These are phyloP conservation scores for Collybia nuda DNA, from an alignment of 768 basidiomycete species.

Conservation along the genomic window DNA sequence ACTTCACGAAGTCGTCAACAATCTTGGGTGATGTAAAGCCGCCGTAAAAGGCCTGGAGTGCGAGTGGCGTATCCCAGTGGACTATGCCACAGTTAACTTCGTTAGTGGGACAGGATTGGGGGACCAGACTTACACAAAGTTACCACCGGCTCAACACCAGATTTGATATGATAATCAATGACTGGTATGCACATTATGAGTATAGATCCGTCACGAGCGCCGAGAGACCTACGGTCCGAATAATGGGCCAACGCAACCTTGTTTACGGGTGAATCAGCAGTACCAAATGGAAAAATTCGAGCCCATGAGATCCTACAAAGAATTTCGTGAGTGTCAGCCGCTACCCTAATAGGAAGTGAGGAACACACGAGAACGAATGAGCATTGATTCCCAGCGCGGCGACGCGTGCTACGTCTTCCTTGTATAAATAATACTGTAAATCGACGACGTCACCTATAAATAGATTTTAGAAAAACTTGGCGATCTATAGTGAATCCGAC, in stretches of 20 bases:
- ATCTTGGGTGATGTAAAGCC: constrained; percentile 45
- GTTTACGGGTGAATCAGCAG: constrained; percentile 49
- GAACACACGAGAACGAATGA: constrained; percentile 48
- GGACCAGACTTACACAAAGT: constrained; percentile 43
- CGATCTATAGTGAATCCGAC: background rate
- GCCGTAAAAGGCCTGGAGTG: constrained; percentile 47
- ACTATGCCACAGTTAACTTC: constrained; percentile 22
- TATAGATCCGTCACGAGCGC: background rate
- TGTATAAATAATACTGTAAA: constrained; percentile 52
- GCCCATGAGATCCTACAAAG: constrained; percentile 47
- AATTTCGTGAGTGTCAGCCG: background rate
- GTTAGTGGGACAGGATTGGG: background rate
- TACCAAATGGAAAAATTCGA: constrained; percentile 49
- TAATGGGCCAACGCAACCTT: constrained; percentile 45
- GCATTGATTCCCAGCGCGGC: constrained; percentile 49
- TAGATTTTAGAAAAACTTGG: background rate
- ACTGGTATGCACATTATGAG: constrained; percentile 24
- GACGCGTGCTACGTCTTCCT: constrained; percentile 48
- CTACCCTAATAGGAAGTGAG: background rate
- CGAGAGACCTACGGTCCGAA: constrained; percentile 33
- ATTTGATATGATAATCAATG: constrained; percentile 41
- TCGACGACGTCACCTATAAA: constrained; percentile 43
- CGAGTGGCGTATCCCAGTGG: constrained; percentile 51
- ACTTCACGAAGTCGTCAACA: constrained; percentile 50
- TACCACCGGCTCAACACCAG: constrained; percentile 43